Evolutionary conservation across 2,329 filamentous ascomycete genomes (phyloP), one percentile per base, ranked within the genome.

Genomic region (Talaromyces sp.): DNA sequence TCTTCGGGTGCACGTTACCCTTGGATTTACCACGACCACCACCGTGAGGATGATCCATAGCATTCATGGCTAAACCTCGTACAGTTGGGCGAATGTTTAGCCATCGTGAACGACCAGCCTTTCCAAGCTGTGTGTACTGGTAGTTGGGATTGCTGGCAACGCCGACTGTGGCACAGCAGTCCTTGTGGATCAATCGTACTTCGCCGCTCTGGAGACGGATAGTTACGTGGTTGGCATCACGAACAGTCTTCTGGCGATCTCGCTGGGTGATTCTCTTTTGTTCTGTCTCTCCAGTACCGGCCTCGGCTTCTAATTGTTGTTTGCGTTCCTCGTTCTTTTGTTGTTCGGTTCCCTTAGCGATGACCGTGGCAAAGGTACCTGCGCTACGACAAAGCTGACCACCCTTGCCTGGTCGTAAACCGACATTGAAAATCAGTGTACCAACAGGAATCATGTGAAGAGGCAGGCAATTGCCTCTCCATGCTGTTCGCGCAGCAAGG

Each of bases 11-110:
- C 67, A 93, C 88, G 76, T 97, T 97, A 87, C 95, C 93, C 91
- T 99, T 99, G 65, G 93, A 97, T 83, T 99, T 99, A 83, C 95
- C 95, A 85, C 96, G 88, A 80, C 95, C 95, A 90, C 95, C 95
- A 86, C 95, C 95, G 79, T 99, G 95, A 74, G 95, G 95, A 85
- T 99, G 95, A 75, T 99, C 95, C 73, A 89, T 91, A 88, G 94
- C 93, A 83, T 99, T 99, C 96, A 99, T 99, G 68, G 96, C 95
- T 72, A 98, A 82, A 90, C 95, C 96, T 83, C 96, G 89, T 52
- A 99, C 95, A 0, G 95, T 97, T 16, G 95, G 95, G 71, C 95
- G 86, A 74, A 96, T 97, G 75, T 95, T 95, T 70, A 98, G 81
- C 93, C 93, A 97, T 74, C 95, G 87, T 72, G 90, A 93, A 73